A percentile compares a stretch with the other conserved stretches of the same genome.
Conservation (phyloP, 2,329 filamentous ascomycete species). For the Fusarium nematophilum region DNA sequence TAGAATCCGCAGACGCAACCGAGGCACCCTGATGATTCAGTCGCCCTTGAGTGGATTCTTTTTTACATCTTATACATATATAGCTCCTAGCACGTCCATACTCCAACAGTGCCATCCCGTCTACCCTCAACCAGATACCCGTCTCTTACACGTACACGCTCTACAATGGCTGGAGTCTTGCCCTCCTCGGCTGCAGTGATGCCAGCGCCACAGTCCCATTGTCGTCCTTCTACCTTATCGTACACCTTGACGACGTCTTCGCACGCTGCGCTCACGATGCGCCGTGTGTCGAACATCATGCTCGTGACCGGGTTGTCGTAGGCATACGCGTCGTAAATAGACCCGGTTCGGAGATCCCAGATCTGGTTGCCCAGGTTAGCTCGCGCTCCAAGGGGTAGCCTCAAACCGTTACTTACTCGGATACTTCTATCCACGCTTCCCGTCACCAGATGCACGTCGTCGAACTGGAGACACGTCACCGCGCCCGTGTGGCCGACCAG, state of each 20-base stretch:
- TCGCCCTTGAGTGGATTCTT: constrained; percentile 34
- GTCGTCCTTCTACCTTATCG: constrained; percentile 93
- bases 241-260: constrained; percentile 98
- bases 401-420: constrained; percentile 72
- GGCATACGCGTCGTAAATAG: constrained; percentile 94
- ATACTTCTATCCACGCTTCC: constrained; percentile 93
- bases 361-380: constrained; percentile 71
- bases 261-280: constrained; percentile 89
- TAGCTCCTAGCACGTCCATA: constrained; percentile 78
- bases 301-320: constrained; percentile 92
- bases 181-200: constrained; percentile 75
- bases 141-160: constrained; percentile 90
- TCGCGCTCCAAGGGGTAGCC: background rate
- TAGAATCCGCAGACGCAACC: no score
- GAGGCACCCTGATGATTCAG: background rate
- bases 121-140: constrained; percentile 94
- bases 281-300: constrained; percentile 95
- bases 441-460: constrained; percentile 94
- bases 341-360: constrained; percentile 96
- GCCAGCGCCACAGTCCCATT: constrained; percentile 96
- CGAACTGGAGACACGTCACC: constrained; percentile 94
- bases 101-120: constrained; percentile 86
- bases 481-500: constrained; percentile 95
- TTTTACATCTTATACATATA: constrained; percentile 41
- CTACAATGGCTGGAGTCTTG: constrained; percentile 75